Evolutionary conservation across 2,329 filamentous ascomycete species (phyloP), one percentile per base, ranked within the genome.

Genomic region (Fusarium sp.): DNA sequence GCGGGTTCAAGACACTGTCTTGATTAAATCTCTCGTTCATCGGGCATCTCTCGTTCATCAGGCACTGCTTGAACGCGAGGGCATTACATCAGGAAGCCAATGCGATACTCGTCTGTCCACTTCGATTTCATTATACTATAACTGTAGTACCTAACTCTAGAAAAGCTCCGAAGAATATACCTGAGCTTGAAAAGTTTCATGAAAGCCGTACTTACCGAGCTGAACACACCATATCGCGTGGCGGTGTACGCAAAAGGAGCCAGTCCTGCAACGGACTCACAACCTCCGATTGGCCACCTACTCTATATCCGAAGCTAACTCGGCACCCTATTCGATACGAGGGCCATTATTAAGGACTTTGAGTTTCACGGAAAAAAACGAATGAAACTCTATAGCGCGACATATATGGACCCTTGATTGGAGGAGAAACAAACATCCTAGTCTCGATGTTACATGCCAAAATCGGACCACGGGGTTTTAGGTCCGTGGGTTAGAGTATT

Each of bases 281-380:
- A 51, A 27, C 46, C 46, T 51, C 46, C 46, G 46, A 51, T 51
- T 51, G 46, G 46, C 10, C 16, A n/a, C 6, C 17, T 12, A 51
- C 27, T n/a, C 10, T 51, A 29, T 51, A 51, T 29, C 46, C 46
- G 27, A 51, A 51, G 24, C 24, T 29, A 51, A 31, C 27, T 16
- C 8, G 22, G 14, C 14, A 9, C 22, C 38, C 42, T 46, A 51
- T 51, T 29, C 31, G 11, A 51, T 31, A 31, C 46, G 46, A 31
- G 46, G 44, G 31, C 5, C 17, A 51, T 51, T 9, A 16, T 59
- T 64, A n/a, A 12, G 66, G 49, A 64, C 29, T 6, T 51, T 14
- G 38, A 29, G 69, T 72, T 70, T 72, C 65, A 62, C 51, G 46
- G 46, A 31, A 31, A 31, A 51, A 51, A 51, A 14, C 17, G 22